Percentiles rank a stretch among this genome's conserved stretches.
Evolutionary conservation across 1,284 basidiomycete genomes (phyloP).

Genomic region (Rhodotorula sp.): DNA sequence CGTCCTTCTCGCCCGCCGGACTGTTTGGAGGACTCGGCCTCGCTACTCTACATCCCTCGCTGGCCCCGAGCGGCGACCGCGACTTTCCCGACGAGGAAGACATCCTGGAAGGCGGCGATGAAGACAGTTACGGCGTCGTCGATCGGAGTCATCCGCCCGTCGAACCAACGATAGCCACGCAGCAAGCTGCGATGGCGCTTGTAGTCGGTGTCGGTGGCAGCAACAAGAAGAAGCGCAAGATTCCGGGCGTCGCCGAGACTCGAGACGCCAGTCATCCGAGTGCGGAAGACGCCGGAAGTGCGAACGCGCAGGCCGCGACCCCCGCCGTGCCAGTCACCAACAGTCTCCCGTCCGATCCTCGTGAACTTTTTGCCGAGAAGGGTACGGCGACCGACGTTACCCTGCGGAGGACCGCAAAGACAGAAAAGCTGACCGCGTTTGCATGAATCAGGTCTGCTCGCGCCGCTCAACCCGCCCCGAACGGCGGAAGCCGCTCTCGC

Average conservation of each 20-base stretch:
- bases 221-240: constrained; percentile 42
- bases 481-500: constrained; percentile 40
- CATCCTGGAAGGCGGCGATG: constrained; percentile 24
- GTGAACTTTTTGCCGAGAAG: not conserved
- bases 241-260: constrained; percentile 18
- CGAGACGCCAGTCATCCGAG: not conserved
- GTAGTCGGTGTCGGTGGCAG: constrained; percentile 15
- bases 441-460: constrained; percentile 11
- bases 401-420: not conserved
- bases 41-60: constrained; percentile 24
- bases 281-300: not conserved
- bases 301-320: not conserved
- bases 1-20: constrained; percentile 33
- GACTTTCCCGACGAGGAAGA: constrained; percentile 24
- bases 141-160: constrained; percentile 29
- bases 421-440: not conserved
- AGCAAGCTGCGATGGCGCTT: constrained; percentile 13
- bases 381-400: not conserved
- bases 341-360: not conserved
- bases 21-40: constrained; percentile 33
- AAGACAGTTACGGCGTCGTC: constrained; percentile 31
- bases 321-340: not conserved
- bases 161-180: constrained; percentile 15
- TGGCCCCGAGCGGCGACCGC: constrained; percentile 5
- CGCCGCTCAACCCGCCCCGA: constrained; percentile 34